These are phyloP conservation scores for Diaporthe sp. DNA, from an alignment of 2,329 filamentous ascomycete genomes.

Conservation along the genomic window DNA sequence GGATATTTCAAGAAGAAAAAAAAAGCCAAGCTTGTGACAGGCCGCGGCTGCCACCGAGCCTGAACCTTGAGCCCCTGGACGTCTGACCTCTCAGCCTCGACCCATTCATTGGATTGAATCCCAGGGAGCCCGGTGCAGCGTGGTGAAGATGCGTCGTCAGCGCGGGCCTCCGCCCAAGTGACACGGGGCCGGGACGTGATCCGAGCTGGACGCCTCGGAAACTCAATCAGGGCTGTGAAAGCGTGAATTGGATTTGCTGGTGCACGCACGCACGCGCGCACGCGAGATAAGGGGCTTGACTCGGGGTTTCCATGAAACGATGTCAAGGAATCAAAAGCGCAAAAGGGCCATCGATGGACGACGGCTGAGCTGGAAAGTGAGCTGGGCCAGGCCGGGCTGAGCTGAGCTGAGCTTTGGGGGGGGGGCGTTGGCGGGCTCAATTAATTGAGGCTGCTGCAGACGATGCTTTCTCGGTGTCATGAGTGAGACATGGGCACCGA, in stretches of 20 bases:
- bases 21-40: slow-evolving; percentile 1
- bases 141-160: slow-evolving; percentile 12
- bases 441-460: slow-evolving; percentile 9
- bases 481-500: slow-evolving; percentile 18
- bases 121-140: background rate
- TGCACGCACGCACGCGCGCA: background rate
- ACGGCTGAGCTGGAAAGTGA: background rate
- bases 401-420: background rate
- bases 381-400: background rate
- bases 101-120: background rate
- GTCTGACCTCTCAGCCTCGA: background rate
- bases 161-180: background rate
- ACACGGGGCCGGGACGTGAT: background rate
- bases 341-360: background rate
- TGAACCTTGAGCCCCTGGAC: slow-evolving; percentile 11
- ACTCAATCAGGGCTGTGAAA: slow-evolving; percentile 9
- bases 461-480: slow-evolving; percentile 12
- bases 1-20: background rate
- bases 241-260: slow-evolving; percentile 10
- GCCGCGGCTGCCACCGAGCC: slow-evolving; percentile 1
- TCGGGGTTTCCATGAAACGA: slow-evolving; percentile 9
- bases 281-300: slow-evolving; percentile 19
- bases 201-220: slow-evolving; percentile 10
- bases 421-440: background rate
- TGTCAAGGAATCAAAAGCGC: background rate